phyloP scores from a whole-genome alignment of 768 basidiomycete genomes.

The Ephemerocybe angulata region DNA sequence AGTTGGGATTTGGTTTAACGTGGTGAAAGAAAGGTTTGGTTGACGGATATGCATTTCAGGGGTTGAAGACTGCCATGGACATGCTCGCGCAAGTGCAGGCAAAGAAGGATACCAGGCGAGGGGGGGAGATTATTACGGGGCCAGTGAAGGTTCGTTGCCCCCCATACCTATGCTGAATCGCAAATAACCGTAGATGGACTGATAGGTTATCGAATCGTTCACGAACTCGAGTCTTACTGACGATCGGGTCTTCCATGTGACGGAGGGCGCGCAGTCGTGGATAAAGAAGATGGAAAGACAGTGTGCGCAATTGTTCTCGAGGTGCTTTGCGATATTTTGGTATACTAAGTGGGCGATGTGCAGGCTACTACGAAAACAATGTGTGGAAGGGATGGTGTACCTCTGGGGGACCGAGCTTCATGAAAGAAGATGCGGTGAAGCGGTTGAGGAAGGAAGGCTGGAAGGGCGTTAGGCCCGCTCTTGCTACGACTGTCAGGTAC shows the following conservation, averaged over 20 bases:
- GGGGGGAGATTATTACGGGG: background rate
- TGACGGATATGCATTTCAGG: background rate
- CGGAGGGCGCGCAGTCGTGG: background rate
- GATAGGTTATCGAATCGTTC: background rate
- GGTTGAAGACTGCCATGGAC: background rate
- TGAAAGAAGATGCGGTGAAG: background rate
- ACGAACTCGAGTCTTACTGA: conserved; percentile 1
- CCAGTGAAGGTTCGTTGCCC: too few species aligned
- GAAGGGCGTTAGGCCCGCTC: background rate
- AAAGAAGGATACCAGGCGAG: background rate
- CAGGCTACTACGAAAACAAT: conserved; percentile 2
- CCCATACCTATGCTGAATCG: background rate
- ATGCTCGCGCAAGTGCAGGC: background rate
- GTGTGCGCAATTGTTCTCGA: background rate
- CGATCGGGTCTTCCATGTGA: background rate
- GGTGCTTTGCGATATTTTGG: background rate
- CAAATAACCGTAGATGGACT: background rate
- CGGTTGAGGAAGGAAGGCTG: background rate
- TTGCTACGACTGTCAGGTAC: conserved; percentile 5
- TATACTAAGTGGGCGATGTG: background rate
- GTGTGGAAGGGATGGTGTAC: background rate
- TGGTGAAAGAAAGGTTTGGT: background rate
- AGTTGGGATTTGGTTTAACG: background rate
- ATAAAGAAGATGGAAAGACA: background rate
- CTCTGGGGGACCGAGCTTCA: background rate